Conservation (phyloP, 2,329 filamentous ascomycete species). For the Penicillium thymicola region DNA sequence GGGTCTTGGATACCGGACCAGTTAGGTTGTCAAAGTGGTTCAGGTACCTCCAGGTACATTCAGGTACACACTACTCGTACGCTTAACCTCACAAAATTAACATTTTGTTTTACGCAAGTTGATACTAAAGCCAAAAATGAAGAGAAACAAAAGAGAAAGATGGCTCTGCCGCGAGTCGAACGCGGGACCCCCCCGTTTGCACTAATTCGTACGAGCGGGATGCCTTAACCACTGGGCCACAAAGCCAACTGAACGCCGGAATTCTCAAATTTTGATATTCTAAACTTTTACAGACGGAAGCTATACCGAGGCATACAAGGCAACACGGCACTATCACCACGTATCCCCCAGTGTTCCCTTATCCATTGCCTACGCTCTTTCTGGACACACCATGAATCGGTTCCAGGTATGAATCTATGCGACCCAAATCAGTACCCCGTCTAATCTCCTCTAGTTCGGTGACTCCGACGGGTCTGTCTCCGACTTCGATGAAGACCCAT, state of each 20-base stretch:
- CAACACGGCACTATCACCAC: constrained; percentile 15
- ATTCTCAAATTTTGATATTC: no score
- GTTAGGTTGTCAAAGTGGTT: not conserved
- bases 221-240: not conserved
- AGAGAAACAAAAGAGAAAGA: not conserved
- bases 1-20: no score
- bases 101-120: not conserved
- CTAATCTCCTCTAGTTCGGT: constrained; percentile 34
- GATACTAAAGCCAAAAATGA: no score
- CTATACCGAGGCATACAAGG: not conserved
- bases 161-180: not conserved
- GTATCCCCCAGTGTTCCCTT: constrained; percentile 10
- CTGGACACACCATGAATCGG: constrained; percentile 27
- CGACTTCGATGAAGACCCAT: constrained; percentile 57
- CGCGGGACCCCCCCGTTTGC: not conserved
- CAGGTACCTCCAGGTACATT: not conserved
- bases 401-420: constrained; percentile 31
- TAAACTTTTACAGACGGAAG: no score
- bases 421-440: not conserved
- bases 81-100: not conserved
- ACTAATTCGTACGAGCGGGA: not conserved
- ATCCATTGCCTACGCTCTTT: constrained; percentile 6
- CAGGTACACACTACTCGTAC: not conserved
- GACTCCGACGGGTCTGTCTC: constrained; percentile 47
- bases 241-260: not conserved